Evolutionary conservation across 78 protist species (phyloP).

Genomic region (Tieghemostelium lacteum): DNA sequence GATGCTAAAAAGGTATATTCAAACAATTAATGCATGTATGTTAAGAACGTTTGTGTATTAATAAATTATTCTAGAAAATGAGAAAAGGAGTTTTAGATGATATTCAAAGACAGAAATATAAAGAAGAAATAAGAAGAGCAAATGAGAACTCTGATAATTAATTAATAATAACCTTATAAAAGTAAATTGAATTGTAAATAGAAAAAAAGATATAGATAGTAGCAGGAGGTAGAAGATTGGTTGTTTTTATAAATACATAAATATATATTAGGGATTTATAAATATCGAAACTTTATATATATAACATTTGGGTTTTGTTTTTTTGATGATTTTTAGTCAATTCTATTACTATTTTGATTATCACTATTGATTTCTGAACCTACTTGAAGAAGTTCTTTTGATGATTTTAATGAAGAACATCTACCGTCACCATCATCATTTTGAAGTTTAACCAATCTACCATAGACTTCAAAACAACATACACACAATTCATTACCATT

Average conservation of each 20-base stretch:
- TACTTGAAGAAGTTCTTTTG: no score
- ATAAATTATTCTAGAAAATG: constrained; percentile 4
- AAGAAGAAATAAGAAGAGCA: background rate
- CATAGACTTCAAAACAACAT: constrained; percentile 75
- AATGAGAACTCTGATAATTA: no score
- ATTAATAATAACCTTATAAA: constrained; percentile 4
- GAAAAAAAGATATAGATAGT: background rate
- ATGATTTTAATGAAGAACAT: no score
- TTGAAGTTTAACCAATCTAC: constrained; percentile 61
- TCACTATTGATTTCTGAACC: background rate
- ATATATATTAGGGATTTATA: background rate
- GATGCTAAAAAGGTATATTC: constrained; percentile 21
- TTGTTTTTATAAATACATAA: no score
- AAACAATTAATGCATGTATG: background rate
- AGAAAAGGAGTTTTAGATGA: constrained; percentile 20
- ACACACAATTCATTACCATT: constrained; percentile 70
- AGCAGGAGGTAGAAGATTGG: no score
- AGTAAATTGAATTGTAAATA: background rate
- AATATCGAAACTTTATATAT: background rate
- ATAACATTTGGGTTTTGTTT: no score
- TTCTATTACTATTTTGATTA: background rate
- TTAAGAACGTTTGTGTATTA: background rate
- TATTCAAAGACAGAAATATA: constrained; percentile 42
- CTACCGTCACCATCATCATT: constrained; percentile 18
- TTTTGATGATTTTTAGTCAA: background rate